These are phyloP conservation scores for Candida mattraensis DNA, from an alignment of 805 yeast species.

Conservation along the genomic window DNA sequence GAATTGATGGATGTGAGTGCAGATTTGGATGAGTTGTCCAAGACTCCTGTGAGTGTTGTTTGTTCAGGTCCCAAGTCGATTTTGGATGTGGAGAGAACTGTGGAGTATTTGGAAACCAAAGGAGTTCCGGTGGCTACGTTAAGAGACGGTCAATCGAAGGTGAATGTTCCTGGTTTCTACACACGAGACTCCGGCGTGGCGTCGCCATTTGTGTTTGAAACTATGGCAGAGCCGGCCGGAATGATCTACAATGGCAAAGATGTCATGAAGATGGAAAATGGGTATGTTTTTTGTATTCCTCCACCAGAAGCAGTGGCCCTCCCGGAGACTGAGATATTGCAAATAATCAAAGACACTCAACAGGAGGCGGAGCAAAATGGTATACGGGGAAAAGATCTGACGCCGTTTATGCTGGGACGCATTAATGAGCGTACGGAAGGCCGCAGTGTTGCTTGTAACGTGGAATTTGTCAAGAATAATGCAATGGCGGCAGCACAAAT, in stretches of 20 bases:
- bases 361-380: constrained; percentile 51
- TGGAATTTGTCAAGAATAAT: constrained; percentile 75
- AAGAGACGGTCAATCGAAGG: constrained; percentile 35
- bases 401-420: constrained; percentile 71
- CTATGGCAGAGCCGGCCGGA: constrained; percentile 59
- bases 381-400: constrained; percentile 68
- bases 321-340: constrained; percentile 48
- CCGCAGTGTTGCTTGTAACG: constrained; percentile 64
- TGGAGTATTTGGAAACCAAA: constrained; percentile 87
- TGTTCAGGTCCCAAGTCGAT: constrained; percentile 92
- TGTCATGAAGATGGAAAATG: constrained; percentile 55
- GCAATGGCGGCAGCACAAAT: constrained; percentile 68
- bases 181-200: constrained; percentile 69
- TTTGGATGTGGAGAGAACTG: constrained; percentile 73
- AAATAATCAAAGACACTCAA: constrained; percentile 59
- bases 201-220: constrained; percentile 66
- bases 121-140: constrained; percentile 82
- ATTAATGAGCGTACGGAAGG: constrained; percentile 73
- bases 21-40: constrained; percentile 79
- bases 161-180: constrained; percentile 78
- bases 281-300: constrained; percentile 78
- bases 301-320: constrained; percentile 69
- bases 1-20: constrained; percentile 80
- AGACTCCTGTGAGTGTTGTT: constrained; percentile 85
- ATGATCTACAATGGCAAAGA: constrained; percentile 50